phyloP scores from a whole-genome alignment of 179 eudicot genomes.

The Patellifolia procumbens region DNA sequence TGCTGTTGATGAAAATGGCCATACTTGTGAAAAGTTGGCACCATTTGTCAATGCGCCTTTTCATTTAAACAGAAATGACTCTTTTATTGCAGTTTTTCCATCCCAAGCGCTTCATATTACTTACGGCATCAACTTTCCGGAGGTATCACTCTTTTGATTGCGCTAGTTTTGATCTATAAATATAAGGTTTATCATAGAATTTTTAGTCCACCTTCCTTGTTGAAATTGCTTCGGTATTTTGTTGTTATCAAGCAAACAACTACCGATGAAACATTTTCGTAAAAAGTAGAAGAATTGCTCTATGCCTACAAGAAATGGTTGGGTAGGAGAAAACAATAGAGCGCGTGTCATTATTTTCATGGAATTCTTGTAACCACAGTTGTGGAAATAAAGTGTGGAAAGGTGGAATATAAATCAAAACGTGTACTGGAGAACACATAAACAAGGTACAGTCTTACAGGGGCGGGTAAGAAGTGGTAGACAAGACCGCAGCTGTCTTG shows the following conservation, averaged over 20 bases:
- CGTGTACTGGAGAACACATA: neutral
- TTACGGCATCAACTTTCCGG: slow-evolving; percentile 74
- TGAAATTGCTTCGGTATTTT: neutral
- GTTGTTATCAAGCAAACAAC: neutral
- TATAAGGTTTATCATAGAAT: too few relatives aligned
- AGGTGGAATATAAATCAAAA: neutral
- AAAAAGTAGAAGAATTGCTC: neutral
- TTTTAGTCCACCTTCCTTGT: neutral
- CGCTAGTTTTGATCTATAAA: too few relatives aligned
- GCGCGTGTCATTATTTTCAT: too few relatives aligned
- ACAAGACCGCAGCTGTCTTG: too few relatives aligned
- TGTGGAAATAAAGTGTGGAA: neutral
- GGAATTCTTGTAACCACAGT: neutral
- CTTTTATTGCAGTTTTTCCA: slow-evolving; percentile 83
- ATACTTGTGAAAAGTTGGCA: slow-evolving; percentile 62
- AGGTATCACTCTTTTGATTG: slow-evolving; percentile 34
- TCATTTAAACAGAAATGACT: slow-evolving; percentile 62
- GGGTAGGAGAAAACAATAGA: too few relatives aligned
- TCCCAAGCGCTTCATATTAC: slow-evolving; percentile 49
- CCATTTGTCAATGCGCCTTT: slow-evolving; percentile 68
- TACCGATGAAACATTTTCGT: neutral
- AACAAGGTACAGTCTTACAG: too few relatives aligned
- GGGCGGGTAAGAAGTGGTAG: neutral
- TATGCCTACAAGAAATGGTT: too few relatives aligned
- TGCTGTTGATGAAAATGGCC: slow-evolving; percentile 63